These are phyloP conservation scores for Dryas octopetala DNA, from an alignment of 306 rosid genomes.

Conservation along the genomic window DNA sequence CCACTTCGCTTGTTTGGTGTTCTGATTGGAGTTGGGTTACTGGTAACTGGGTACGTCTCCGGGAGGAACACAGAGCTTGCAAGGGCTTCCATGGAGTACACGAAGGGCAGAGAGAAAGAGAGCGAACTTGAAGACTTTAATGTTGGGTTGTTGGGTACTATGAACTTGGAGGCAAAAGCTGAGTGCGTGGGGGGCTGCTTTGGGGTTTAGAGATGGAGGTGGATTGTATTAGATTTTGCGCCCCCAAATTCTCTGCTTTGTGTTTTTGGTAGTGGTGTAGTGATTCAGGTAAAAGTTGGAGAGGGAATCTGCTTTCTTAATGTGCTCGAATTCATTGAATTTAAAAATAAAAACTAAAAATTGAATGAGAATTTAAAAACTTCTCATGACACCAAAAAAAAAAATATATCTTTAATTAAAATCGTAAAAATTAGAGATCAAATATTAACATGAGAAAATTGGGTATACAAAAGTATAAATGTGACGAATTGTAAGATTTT, in stretches of 20 bases:
- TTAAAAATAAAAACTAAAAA: too few species aligned
- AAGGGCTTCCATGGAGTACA: conserved; percentile 59
- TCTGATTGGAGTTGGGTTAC: conserved; percentile 24
- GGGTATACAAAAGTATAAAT: too few species aligned
- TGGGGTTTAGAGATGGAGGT: not conserved
- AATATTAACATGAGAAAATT: too few species aligned
- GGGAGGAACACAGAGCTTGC: conserved; percentile 44
- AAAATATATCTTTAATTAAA: too few species aligned
- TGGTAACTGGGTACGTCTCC: conserved; percentile 29
- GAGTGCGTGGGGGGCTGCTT: not conserved
- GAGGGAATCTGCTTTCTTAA: too few species aligned
- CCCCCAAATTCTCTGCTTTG: not conserved
- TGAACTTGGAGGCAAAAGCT: not conserved
- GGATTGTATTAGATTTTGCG: not conserved
- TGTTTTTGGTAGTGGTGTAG: not conserved
- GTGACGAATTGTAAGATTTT: too few species aligned
- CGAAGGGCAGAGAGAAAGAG: not conserved
- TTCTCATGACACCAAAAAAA: too few species aligned
- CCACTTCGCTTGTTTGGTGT: conserved; percentile 36
- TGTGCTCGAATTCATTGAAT: too few species aligned
- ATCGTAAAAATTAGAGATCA: too few species aligned
- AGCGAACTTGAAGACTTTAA: not conserved
- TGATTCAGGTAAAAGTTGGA: too few species aligned
- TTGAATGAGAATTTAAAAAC: too few species aligned
- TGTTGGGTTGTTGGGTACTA: not conserved